Evolutionary conservation across 306 rosid genomes (phyloP).

Genomic region (Rosa persica): DNA sequence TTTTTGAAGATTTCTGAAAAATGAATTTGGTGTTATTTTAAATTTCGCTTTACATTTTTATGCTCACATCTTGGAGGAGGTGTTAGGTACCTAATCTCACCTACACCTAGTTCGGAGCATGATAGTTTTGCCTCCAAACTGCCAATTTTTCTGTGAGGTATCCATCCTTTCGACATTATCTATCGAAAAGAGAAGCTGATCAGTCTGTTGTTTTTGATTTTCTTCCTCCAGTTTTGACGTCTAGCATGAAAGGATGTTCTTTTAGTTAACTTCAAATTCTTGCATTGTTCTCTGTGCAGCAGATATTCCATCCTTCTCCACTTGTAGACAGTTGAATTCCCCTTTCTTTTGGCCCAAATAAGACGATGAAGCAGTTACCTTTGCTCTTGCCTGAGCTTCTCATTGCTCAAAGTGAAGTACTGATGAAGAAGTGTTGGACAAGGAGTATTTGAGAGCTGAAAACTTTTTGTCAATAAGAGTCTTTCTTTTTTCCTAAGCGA

Average conservation of each 20-base stretch:
- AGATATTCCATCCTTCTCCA: slow-evolving; percentile 48
- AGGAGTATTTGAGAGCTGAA: slow-evolving; percentile 72
- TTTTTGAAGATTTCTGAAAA: too few species aligned
- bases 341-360: slow-evolving; percentile 52
- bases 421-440: slow-evolving; percentile 59
- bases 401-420: slow-evolving; percentile 70
- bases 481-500: slow-evolving; percentile 47
- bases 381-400: slow-evolving; percentile 64
- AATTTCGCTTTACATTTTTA: too few species aligned
- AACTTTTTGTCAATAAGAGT: slow-evolving; percentile 54
- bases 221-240: slow-evolving; percentile 79
- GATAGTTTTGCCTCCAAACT: slow-evolving; percentile 46
- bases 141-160: slow-evolving; percentile 55
- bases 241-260: slow-evolving; percentile 41
- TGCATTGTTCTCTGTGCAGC: slow-evolving; percentile 46
- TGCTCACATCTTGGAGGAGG: too few species aligned
- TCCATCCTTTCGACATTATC: slow-evolving; percentile 61
- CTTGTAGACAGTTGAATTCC: slow-evolving; percentile 48
- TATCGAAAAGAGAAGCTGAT: slow-evolving; percentile 74
- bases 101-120: too few species aligned
- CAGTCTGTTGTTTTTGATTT: slow-evolving; percentile 61
- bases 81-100: too few species aligned
- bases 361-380: slow-evolving; percentile 43
- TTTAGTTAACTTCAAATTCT: slow-evolving; percentile 57
- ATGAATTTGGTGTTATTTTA: too few species aligned